Evolutionary conservation across 352 stramenopile genomes (phyloP).

Genomic region (Thraustotheca clavata): DNA sequence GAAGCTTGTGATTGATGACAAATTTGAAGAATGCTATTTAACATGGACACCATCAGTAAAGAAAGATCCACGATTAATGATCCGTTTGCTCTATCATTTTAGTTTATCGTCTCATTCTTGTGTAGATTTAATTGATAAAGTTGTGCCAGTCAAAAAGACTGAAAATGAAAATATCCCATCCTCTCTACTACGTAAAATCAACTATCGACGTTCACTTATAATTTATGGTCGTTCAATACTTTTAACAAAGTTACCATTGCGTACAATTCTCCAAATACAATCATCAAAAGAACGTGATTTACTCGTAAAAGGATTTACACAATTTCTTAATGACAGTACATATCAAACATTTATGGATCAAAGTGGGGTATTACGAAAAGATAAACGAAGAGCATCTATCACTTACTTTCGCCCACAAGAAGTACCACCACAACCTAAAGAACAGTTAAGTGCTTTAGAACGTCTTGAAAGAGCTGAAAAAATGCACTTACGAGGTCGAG

Average conservation of each 20-base stretch:
- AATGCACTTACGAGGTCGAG: background rate
- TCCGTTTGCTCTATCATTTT: slow-evolving; percentile 33
- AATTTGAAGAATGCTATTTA: slow-evolving; percentile 49
- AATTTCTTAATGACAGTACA: slow-evolving; percentile 42
- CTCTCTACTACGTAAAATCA: slow-evolving; percentile 54
- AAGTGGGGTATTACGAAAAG: slow-evolving; percentile 37
- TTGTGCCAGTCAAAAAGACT: slow-evolving; percentile 43
- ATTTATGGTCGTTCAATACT: slow-evolving; percentile 22
- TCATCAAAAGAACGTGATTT: slow-evolving; percentile 54
- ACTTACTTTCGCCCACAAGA: slow-evolving; percentile 9
- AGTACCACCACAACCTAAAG: background rate
- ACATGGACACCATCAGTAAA: slow-evolving; percentile 70
- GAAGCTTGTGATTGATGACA: slow-evolving; percentile 35
- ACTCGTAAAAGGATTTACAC: slow-evolving; percentile 45
- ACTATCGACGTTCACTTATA: slow-evolving; percentile 46
- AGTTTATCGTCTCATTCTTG: slow-evolving; percentile 8
- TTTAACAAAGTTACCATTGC: slow-evolving; percentile 52
- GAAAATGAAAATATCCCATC: slow-evolving; percentile 34
- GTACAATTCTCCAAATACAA: slow-evolving; percentile 47
- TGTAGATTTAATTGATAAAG: slow-evolving; percentile 52
- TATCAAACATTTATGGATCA: slow-evolving; percentile 37
- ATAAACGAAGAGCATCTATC: background rate
- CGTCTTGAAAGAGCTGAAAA: background rate
- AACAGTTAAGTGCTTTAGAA: background rate
- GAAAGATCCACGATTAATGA: slow-evolving; percentile 42